Evolutionary conservation across 768 basidiomycete genomes (phyloP).

Genomic region (Termitomyces sp.): DNA sequence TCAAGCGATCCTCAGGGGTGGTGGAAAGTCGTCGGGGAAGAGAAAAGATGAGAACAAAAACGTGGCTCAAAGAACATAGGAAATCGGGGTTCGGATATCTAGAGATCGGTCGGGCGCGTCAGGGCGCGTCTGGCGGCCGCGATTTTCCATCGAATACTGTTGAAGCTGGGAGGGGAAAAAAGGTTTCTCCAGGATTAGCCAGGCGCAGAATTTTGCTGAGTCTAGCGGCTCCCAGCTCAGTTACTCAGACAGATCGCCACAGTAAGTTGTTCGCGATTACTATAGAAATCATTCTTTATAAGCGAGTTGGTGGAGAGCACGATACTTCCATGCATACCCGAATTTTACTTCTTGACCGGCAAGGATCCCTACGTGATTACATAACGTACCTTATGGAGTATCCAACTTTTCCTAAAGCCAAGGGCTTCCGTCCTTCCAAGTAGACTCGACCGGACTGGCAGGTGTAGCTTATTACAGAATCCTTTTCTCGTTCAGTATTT

Average conservation of each 20-base stretch:
- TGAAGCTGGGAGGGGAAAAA: neutral
- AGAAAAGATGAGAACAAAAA: neutral
- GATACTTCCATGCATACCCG: neutral
- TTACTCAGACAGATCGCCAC: neutral
- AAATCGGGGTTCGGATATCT: neutral
- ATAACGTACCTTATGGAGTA: neutral
- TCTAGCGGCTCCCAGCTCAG: neutral
- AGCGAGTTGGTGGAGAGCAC: too few species aligned
- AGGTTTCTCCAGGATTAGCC: neutral
- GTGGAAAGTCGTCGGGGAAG: neutral
- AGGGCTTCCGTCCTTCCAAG: neutral
- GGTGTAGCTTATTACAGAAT: neutral
- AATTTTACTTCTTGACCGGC: neutral
- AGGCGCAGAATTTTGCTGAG: neutral
- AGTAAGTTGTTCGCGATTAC: neutral
- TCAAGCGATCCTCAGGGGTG: neutral
- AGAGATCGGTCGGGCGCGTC: neutral
- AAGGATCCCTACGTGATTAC: neutral
- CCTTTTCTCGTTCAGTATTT: neutral
- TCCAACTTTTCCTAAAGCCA: too few species aligned
- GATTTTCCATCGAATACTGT: neutral
- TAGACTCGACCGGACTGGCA: neutral
- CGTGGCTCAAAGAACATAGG: neutral
- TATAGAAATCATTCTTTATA: neutral
- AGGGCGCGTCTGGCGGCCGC: neutral